Evolutionary conservation across 2,329 filamentous ascomycete genomes (phyloP).

Genomic region (Penicillium corylophilum): DNA sequence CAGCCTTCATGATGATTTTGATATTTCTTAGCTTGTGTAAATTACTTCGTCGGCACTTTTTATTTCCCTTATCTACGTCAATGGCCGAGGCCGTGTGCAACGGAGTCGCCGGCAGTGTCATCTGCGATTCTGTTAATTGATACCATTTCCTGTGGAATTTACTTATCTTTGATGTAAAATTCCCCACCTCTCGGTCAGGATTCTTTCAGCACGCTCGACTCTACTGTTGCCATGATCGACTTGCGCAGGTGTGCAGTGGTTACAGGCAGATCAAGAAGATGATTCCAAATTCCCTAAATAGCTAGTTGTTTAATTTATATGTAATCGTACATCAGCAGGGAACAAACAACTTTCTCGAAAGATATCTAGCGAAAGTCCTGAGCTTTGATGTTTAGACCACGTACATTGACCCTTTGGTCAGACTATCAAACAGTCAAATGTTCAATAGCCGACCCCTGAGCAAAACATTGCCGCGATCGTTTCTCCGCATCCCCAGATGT

Average conservation of each 20-base stretch:
- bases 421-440: not conserved
- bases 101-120: not conserved
- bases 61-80: not conserved
- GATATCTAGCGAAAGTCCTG: too few relatives aligned
- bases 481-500: constrained; percentile 15
- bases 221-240: not conserved
- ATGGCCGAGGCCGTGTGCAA: not conserved
- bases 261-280: too few relatives aligned
- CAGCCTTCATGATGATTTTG: constrained; percentile 16
- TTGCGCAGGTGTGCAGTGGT: not conserved
- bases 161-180: not conserved
- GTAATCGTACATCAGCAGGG: too few relatives aligned
- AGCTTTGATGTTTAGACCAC: too few relatives aligned
- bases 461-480: constrained; percentile 11
- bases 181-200: too few relatives aligned
- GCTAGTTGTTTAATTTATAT: too few relatives aligned
- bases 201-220: not conserved
- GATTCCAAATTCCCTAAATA: too few relatives aligned
- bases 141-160: constrained; percentile 11
- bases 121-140: constrained; percentile 14
- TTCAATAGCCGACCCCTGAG: constrained; percentile 16
- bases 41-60: constrained; percentile 16
- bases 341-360: too few relatives aligned
- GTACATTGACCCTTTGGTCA: too few relatives aligned
- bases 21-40: constrained; percentile 21